Conservation (phyloP, 495 filamentous ascomycete species). For the Penicillium roqueforti region DNA sequence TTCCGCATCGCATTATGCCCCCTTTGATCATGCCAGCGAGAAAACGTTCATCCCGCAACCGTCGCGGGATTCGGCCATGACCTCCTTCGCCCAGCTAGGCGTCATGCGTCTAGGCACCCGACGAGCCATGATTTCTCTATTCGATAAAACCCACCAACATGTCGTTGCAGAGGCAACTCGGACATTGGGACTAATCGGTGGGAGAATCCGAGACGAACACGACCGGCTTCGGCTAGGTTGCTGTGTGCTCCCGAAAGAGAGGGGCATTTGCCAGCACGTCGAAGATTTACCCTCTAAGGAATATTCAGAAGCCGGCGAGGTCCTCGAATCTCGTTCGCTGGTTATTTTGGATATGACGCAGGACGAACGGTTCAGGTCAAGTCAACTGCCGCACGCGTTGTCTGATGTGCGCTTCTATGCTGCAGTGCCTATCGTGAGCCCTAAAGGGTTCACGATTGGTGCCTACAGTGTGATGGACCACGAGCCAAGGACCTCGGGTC, state of each 20-base stretch:
- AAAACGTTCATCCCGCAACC: conserved; percentile 15
- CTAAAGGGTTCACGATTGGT: no score
- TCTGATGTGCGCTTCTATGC: no score
- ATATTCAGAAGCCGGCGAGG: no score
- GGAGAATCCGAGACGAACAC: conserved; percentile 19
- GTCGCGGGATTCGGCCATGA: conserved; percentile 53
- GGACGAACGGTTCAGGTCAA: no score
- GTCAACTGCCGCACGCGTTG: no score
- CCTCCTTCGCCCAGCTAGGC: conserved; percentile 58
- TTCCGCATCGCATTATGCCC: conserved; percentile 16
- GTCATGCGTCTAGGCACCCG: conserved; percentile 47
- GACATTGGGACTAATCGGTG: conserved; percentile 38
- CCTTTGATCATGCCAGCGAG: conserved; percentile 14
- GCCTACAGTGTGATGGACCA: no score
- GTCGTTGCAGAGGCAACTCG: conserved; percentile 58
- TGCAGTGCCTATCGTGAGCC: no score
- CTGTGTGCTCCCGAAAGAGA: conserved; percentile 37
- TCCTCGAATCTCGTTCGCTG: no score
- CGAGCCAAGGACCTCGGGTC: no score
- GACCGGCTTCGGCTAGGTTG: conserved; percentile 40
- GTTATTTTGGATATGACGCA: no score
- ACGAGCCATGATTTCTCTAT: conserved; percentile 54
- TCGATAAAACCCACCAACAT: conserved; percentile 52
- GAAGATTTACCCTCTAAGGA: no score
- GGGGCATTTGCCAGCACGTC: conserved; percentile 44